Evolutionary conservation across 2,329 filamentous ascomycete genomes (phyloP).

Genomic region (Phaeosphaeria sp.): DNA sequence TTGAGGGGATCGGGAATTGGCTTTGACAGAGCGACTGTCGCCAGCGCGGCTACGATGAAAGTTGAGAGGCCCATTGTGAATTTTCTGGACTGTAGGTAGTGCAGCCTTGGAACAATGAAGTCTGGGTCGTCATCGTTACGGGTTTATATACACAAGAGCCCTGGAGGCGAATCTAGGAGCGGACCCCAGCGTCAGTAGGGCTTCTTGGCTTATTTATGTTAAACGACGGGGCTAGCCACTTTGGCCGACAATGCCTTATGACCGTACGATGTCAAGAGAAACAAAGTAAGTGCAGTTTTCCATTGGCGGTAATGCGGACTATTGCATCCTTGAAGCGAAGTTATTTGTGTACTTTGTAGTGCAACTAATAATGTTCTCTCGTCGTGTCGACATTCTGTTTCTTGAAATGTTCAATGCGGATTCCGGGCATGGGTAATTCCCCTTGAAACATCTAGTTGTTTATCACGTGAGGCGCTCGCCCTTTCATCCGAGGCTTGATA

Average conservation of each 20-base stretch:
- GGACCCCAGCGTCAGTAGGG: background rate
- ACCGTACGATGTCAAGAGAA: background rate
- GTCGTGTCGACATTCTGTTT: background rate
- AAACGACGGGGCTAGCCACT: background rate
- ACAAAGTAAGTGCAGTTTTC: background rate
- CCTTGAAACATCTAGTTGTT: background rate
- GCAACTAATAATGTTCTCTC: background rate
- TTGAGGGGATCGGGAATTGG: background rate
- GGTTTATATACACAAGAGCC: background rate
- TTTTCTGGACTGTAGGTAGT: background rate
- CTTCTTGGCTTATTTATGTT: background rate
- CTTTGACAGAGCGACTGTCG: background rate
- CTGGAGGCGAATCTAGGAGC: background rate
- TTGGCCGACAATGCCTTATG: background rate
- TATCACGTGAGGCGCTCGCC: slow-evolving; percentile 4
- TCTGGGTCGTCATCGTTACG: background rate
- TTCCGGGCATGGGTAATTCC: background rate
- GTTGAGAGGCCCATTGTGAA: background rate
- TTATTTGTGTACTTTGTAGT: background rate
- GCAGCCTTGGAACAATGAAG: background rate
- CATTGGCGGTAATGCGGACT: background rate
- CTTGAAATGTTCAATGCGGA: background rate
- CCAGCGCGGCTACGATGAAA: background rate
- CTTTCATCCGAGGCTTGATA: slow-evolving; percentile 22
- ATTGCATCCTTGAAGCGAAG: background rate